These are phyloP conservation scores for Rhododendron griersonianum DNA, from an alignment of 148 eudicot genomes.

Conservation along the genomic window DNA sequence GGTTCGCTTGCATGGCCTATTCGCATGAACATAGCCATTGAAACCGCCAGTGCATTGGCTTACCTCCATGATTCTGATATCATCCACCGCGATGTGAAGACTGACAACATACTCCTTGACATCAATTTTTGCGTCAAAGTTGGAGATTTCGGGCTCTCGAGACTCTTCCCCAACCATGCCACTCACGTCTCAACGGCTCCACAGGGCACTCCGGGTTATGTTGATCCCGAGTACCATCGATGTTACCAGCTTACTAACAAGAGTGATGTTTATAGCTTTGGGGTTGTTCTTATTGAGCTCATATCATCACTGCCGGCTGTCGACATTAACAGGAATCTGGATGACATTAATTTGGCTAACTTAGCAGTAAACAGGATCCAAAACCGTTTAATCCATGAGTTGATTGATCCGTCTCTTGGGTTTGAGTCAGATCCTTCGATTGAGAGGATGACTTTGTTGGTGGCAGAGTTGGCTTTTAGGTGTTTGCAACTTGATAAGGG, in stretches of 20 bases:
- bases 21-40: constrained; percentile 33
- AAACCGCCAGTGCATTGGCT: constrained; percentile 33
- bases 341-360: constrained; percentile 48
- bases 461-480: constrained; percentile 34
- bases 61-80: constrained; percentile 31
- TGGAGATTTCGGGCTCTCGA: constrained; percentile 32
- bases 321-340: constrained; percentile 32
- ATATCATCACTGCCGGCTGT: constrained; percentile 53
- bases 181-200: constrained; percentile 37
- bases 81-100: constrained; percentile 31
- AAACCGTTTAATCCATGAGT: constrained; percentile 11
- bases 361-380: constrained; percentile 38
- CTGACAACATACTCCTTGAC: constrained; percentile 22
- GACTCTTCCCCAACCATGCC: constrained; percentile 12
- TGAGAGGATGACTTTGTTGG: constrained; percentile 19
- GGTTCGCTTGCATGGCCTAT: constrained; percentile 20
- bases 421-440: constrained; percentile 23
- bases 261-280: constrained; percentile 64
- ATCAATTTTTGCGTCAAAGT: constrained; percentile 27
- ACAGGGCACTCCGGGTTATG: constrained; percentile 45
- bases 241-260: constrained; percentile 53
- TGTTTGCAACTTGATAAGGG: constrained; percentile 30
- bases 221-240: constrained; percentile 55
- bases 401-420: constrained; percentile 30
- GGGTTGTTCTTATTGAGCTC: constrained; percentile 59